A percentile compares a stretch with the other conserved stretches of the same genome.
Evolutionary conservation across 2,329 filamentous ascomycete genomes (phyloP).

Genomic region (Aspergillus sp.): DNA sequence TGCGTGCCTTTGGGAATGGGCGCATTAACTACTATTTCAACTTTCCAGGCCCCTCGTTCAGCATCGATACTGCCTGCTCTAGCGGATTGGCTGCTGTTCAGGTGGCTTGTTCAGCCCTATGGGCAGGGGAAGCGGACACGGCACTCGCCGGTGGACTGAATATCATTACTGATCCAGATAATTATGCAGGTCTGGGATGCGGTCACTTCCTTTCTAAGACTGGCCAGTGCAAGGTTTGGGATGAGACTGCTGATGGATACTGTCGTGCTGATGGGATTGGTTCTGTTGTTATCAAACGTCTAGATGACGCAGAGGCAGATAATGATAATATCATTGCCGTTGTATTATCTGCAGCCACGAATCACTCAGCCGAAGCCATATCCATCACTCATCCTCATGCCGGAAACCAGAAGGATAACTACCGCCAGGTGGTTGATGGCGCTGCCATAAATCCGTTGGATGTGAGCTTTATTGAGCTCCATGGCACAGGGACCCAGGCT

Average conservation of each 20-base stretch:
- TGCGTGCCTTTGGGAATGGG: slow-evolving; percentile 59
- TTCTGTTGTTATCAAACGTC: slow-evolving; percentile 52
- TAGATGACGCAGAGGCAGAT: slow-evolving; percentile 52
- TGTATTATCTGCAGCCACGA: slow-evolving; percentile 43
- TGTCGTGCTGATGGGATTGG: slow-evolving; percentile 54
- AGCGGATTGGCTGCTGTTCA: slow-evolving; percentile 63
- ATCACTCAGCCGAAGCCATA: slow-evolving; percentile 47
- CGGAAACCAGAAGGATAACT: slow-evolving; percentile 38
- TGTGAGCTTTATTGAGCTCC: slow-evolving; percentile 41
- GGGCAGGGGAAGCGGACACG: slow-evolving; percentile 73
- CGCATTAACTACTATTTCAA: slow-evolving; percentile 76
- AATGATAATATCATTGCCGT: slow-evolving; percentile 46
- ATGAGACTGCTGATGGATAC: slow-evolving; percentile 53
- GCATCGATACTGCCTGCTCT: slow-evolving; percentile 73
- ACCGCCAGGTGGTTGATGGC: slow-evolving; percentile 36
- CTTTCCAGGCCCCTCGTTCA: slow-evolving; percentile 69
- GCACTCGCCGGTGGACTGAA: slow-evolving; percentile 76
- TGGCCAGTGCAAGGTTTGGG: slow-evolving; percentile 52
- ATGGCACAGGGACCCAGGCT: slow-evolving; percentile 45
- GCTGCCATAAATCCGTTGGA: slow-evolving; percentile 38
- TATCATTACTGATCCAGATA: slow-evolving; percentile 71
- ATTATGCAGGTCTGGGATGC: slow-evolving; percentile 70
- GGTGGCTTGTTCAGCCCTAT: slow-evolving; percentile 68
- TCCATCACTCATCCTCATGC: slow-evolving; percentile 46
- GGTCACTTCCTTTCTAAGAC: slow-evolving; percentile 30